phyloP scores from a whole-genome alignment of 2,329 filamentous ascomycete genomes.

The Claviceps africana region DNA sequence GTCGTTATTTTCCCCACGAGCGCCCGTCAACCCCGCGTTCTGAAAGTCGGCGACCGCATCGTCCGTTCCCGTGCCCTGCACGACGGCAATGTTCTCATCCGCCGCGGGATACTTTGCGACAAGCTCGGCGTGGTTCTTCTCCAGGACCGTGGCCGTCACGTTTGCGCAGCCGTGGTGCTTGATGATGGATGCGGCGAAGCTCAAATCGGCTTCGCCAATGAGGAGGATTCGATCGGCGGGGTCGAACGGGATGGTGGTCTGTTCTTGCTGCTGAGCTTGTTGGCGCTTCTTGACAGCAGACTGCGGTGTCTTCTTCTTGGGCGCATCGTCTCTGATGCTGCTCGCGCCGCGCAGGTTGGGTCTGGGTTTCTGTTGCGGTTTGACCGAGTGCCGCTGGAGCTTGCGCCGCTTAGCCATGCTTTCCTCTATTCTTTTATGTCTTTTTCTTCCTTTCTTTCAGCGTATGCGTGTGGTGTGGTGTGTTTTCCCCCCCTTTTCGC shows the following conservation, averaged over 20 bases:
- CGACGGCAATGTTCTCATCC: constrained; percentile 38
- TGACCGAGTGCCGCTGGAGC: constrained; percentile 6
- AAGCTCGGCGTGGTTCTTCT: constrained; percentile 43
- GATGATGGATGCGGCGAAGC: constrained; percentile 56
- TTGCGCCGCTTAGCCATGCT: constrained; percentile 10
- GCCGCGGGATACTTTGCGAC: constrained; percentile 62
- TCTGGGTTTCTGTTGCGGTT: constrained; percentile 10
- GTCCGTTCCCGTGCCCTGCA: constrained; percentile 19
- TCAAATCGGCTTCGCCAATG: constrained; percentile 69
- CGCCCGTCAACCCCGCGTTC: neutral
- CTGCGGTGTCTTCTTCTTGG: constrained; percentile 6
- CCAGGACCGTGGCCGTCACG: constrained; percentile 56
- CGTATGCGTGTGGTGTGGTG: neutral
- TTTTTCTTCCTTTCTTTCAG: neutral
- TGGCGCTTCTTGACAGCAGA: constrained; percentile 2
- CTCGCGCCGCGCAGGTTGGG: neutral
- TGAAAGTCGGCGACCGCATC: constrained; percentile 1
- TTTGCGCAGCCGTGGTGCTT: constrained; percentile 50
- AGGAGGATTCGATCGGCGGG: constrained; percentile 56
- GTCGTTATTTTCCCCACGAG: neutral
- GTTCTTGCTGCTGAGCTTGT: constrained; percentile 14
- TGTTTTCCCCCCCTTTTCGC: neutral
- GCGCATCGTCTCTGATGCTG: neutral
- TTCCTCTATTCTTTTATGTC: neutral
- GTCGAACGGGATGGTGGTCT: constrained; percentile 52